Evolutionary conservation across 83 land plant genomes (phyloP), one percentile per base, ranked within the genome.

Genomic region (Picea abies): DNA sequence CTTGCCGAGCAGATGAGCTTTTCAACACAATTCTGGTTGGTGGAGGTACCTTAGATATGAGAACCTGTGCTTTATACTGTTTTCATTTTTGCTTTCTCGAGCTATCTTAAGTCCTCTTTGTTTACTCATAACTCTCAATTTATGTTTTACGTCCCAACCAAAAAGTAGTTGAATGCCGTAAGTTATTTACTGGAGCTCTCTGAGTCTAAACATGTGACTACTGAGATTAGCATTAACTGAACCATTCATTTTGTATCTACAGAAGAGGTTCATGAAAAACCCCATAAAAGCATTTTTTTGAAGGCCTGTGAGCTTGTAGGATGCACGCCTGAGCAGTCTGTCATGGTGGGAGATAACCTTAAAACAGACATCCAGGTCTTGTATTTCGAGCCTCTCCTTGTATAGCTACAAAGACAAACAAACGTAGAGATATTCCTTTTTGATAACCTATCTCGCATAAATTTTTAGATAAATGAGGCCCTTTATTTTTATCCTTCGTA

Each of bases 341-440:
- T 89, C 61, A 89, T 89, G 91, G 87, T 89, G 32, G 91, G 91
- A 60, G 91, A 89, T 76, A 89, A 82, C 63, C 73, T 89, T 6
- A 82, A 72, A 64, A 87, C 87, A n/a, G 91, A 89, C 6, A 68
- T 68, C 10, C 72, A 68, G 72, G 72, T 68, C 35, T 68, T 68
- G 41, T 5, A 5, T 19, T 68, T 49, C 56, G 12, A 49, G 56
- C 56, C 0, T 68, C 17, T 32, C 39, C 72, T 29, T 32, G 72
- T 32, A 4, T 68, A 29, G 20, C 16, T 5, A 32, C 41, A 68
- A 11, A 32, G 35, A 49, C 11, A 68, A 68, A 29, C 70, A 67
- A 41, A 67, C 0, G 10, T 65, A 6, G 26, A 65, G 32, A 65
- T 65, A 23, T 67, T 67, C 35, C 3, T 11, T 29, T 29, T 67